Percentiles rank a stretch among this genome's conserved stretches.
These are phyloP conservation scores for Gossypium davidsonii DNA, from an alignment of 441 rosid species.

Conservation along the genomic window DNA sequence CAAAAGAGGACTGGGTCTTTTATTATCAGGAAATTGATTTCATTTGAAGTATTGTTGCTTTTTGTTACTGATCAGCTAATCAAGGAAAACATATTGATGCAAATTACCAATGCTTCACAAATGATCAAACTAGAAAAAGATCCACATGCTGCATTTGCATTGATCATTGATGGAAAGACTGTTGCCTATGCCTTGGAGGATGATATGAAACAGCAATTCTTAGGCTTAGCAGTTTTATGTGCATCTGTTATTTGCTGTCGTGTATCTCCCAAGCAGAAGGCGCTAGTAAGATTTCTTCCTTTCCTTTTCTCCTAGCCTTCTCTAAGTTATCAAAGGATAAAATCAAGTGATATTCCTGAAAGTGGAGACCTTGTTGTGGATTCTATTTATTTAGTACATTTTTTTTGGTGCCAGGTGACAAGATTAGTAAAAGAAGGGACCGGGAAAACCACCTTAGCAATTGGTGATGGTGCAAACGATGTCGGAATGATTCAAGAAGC, in stretches of 20 bases:
- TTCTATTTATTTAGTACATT: constrained; percentile 3
- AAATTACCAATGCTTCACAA: constrained; percentile 80
- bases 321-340: neutral
- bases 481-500: constrained; percentile 99
- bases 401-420: constrained; percentile 51
- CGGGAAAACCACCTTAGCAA: constrained; percentile 84
- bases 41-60: constrained; percentile 28
- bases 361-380: neutral
- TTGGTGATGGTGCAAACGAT: constrained; percentile 99
- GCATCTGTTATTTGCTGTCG: constrained; percentile 98
- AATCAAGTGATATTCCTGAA: neutral
- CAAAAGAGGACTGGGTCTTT: constrained; percentile 11
- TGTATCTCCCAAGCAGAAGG: constrained; percentile 97
- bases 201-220: constrained; percentile 75
- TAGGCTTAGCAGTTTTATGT: constrained; percentile 81
- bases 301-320: neutral
- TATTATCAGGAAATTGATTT: constrained; percentile 18
- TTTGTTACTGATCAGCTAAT: constrained; percentile 47
- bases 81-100: constrained; percentile 66
- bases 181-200: constrained; percentile 74
- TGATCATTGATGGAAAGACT: constrained; percentile 90
- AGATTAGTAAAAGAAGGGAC: constrained; percentile 96
- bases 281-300: constrained; percentile 50
- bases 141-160: constrained; percentile 94
- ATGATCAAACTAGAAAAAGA: constrained; percentile 92